Evolutionary conservation across 495 filamentous ascomycete species (phyloP), one percentile per base, ranked within the genome.

Genomic region (Hyaloscypha hepaticicola): DNA sequence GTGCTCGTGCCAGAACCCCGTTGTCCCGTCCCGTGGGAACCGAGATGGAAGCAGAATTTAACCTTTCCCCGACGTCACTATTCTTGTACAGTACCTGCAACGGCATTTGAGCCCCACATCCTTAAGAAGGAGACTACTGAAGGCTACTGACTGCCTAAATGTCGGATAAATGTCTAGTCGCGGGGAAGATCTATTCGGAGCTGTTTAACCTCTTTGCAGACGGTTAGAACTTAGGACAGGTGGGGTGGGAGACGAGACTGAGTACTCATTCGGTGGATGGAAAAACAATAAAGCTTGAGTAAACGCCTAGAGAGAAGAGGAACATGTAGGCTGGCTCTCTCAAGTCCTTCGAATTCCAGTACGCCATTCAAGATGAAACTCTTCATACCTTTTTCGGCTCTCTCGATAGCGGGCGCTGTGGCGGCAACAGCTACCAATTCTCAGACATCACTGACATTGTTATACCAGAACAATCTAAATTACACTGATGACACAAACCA

Each of bases 401-500:
- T 41, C 6, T 41, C 14, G 14, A 41, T 41, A 7, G 12, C 14
- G 9, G 38, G 38, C 5, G 14, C 38, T 11, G 8, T 41, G 12
- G 38, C 14, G 38, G 38, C 38, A 19, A 14, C 38, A 12, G 38
- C 38, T 14, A 41, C 6, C 38, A 41, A 41, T 41, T 6, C 38
- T 14, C 38, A 41, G 38, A 41, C 38, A 41, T 82, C 79, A 19
- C 65, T 80, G 41, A 79, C 77, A 6, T 66, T 80, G 4, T 60
- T 80, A 7, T 80, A 78, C 50, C 79, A 82, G 64, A 82, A 82
- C 69, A 80, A 80, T 60, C 67, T 82, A 19, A 82, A 82, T 63
- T 64, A 68, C n/a, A 74, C 75, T 9, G 79, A 82, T 63, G 75
- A 78, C 66, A 72, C 61, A 9, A 80, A 79, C 61, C 79, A 82